These are phyloP conservation scores for Gentiana dahurica DNA, from an alignment of 257 asterid species.

Conservation along the genomic window DNA sequence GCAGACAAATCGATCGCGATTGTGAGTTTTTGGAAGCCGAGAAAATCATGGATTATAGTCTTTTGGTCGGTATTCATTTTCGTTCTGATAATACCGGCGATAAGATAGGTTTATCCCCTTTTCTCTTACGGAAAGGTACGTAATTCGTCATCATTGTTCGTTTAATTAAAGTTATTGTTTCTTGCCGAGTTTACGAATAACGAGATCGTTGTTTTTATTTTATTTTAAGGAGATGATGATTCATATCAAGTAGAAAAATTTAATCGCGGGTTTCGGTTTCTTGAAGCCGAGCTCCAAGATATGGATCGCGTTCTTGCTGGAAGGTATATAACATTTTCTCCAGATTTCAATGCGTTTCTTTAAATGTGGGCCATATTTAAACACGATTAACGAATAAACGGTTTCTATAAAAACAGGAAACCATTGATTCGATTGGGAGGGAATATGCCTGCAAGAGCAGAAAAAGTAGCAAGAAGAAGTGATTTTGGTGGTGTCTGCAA, in stretches of 20 bases:
- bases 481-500: constrained; percentile 51
- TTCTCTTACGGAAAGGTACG: constrained; percentile 66
- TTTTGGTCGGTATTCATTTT: constrained; percentile 87
- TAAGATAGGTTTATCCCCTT: constrained; percentile 88
- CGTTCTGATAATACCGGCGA: constrained; percentile 79
- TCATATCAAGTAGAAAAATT: constrained; percentile 73
- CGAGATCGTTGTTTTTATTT: not conserved
- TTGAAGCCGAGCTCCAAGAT: constrained; percentile 92
- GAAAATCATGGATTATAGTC: constrained; percentile 91
- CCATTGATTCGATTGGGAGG: constrained; percentile 79
- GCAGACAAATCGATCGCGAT: constrained; percentile 87
- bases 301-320: constrained; percentile 79
- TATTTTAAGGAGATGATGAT: constrained; percentile 50
- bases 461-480: constrained; percentile 65
- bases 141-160: not conserved
- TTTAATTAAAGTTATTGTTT: not conserved
- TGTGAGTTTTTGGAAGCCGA: constrained; percentile 82
- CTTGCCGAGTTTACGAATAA: constrained; percentile 11
- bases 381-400: too few relatives aligned
- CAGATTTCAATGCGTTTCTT: too few relatives aligned
- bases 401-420: constrained; percentile 23
- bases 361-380: too few relatives aligned
- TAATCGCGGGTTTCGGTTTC: constrained; percentile 92
- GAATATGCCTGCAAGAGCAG: constrained; percentile 96
- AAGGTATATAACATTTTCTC: constrained; percentile 35